Conservation (phyloP, 2,329 filamentous ascomycete genomes). For the Aspergillus hiratsukae region DNA sequence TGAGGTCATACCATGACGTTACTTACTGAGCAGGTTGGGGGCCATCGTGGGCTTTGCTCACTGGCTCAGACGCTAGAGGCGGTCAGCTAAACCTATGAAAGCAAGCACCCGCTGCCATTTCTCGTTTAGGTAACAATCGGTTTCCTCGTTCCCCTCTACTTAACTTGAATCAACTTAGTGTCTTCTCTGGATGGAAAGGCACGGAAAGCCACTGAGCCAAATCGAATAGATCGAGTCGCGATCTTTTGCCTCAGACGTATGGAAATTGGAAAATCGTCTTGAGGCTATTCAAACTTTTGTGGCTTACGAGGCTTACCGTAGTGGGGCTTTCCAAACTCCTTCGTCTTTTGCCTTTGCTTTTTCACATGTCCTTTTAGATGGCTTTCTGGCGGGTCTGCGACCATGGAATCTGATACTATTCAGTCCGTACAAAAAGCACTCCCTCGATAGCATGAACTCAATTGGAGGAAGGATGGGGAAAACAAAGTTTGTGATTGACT, state of each 20-base stretch:
- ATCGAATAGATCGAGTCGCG: background rate
- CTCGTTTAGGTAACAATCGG: slow-evolving; percentile 5
- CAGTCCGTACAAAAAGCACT: background rate
- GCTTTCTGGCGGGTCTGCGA: background rate
- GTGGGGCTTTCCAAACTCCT: background rate
- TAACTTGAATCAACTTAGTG: slow-evolving; percentile 2
- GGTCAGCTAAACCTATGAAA: slow-evolving; percentile 7
- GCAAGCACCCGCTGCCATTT: slow-evolving; percentile 9
- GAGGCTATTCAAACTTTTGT: background rate
- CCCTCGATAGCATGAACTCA: no score
- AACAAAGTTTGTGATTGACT: background rate
- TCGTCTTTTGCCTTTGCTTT: background rate
- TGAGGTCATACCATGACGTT: slow-evolving; percentile 21
- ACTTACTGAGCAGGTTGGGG: no score
- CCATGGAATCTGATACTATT: background rate
- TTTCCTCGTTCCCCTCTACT: background rate
- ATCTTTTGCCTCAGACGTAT: background rate
- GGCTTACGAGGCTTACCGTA: background rate
- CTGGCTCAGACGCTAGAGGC: no score
- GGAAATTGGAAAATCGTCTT: no score
- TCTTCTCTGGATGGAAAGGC: slow-evolving; percentile 7
- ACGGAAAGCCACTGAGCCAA: slow-evolving; percentile 2
- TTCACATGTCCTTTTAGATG: background rate
- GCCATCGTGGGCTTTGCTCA: no score
- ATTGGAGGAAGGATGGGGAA: background rate